These are phyloP conservation scores for Hsuehochloa calcarea DNA, from an alignment of 176 grass and related monocot genomes.

Conservation along the genomic window DNA sequence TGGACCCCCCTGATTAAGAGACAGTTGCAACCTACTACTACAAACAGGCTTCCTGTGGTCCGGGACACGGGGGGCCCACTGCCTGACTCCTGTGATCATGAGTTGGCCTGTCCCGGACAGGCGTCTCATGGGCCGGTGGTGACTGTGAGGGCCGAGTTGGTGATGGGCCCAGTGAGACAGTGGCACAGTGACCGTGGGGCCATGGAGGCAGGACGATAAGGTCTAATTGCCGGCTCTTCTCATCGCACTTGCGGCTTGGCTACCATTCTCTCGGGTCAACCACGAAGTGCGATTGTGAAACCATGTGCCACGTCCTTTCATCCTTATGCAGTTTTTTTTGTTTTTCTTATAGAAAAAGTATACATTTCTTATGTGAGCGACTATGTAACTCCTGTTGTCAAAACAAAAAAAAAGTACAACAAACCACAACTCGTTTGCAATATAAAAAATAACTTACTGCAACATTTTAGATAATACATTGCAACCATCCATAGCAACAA, in stretches of 20 bases:
- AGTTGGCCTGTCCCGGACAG: constrained; percentile 3
- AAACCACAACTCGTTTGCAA: too few species aligned
- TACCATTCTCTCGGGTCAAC: neutral
- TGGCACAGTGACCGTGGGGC: neutral
- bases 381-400: too few species aligned
- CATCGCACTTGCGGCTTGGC: neutral
- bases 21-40: neutral
- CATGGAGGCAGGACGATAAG: neutral
- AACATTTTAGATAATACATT: too few species aligned
- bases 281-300: neutral
- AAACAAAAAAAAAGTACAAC: too few species aligned
- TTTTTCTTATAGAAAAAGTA: too few species aligned
- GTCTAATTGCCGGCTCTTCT: neutral
- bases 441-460: too few species aligned
- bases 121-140: constrained; percentile 35
- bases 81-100: neutral
- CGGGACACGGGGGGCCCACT: neutral
- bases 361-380: too few species aligned
- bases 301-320: neutral
- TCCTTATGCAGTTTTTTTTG: neutral
- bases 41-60: neutral
- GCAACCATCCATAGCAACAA: too few species aligned
- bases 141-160: neutral
- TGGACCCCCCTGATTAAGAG: neutral
- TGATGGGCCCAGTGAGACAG: neutral